Evolutionary conservation across 2,329 filamentous ascomycete genomes (phyloP).

Genomic region (Exophiala sp.): DNA sequence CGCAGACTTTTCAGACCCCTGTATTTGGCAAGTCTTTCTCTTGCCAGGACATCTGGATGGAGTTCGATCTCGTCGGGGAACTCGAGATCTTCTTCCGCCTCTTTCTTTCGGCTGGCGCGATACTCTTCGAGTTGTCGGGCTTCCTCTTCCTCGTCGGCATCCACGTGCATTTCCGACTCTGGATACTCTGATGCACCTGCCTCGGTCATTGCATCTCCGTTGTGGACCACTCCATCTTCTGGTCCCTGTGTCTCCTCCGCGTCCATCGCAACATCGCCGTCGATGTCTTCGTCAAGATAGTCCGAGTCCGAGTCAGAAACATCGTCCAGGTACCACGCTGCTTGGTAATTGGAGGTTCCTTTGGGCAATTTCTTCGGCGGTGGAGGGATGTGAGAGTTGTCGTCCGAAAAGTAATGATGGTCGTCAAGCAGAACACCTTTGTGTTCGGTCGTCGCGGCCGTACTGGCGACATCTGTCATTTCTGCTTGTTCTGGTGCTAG

Average conservation of each 20-base stretch:
- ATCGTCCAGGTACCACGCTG: conserved; percentile 84
- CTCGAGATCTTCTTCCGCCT: conserved; percentile 83
- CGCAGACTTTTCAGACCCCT: conserved; percentile 86
- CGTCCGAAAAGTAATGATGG: conserved; percentile 96
- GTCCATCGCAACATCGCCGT: conserved; percentile 47
- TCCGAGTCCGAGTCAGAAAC: conserved; percentile 82
- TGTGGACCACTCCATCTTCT: conserved; percentile 70
- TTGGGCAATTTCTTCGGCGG: conserved; percentile 71
- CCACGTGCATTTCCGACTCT: conserved; percentile 85
- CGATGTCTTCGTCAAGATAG: conserved; percentile 62
- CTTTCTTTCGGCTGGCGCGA: conserved; percentile 67
- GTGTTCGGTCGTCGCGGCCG: conserved; percentile 51
- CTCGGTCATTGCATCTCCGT: conserved; percentile 60
- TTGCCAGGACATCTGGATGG: conserved; percentile 75
- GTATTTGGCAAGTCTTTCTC: conserved; percentile 80
- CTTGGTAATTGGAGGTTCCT: conserved; percentile 89
- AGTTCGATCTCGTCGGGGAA: conserved; percentile 98
- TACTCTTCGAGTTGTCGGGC: conserved; percentile 76
- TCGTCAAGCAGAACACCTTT: conserved; percentile 93
- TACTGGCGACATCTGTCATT: conserved; percentile 64
- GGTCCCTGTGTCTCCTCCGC: conserved; percentile 50
- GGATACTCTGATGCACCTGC: conserved; percentile 81
- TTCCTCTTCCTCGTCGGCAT: conserved; percentile 73
- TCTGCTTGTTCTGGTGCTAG: conserved; percentile 79
- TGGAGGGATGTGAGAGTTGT: conserved; percentile 57